phyloP scores from a whole-genome alignment of 768 basidiomycete genomes.

The Termitomyces sp. region DNA sequence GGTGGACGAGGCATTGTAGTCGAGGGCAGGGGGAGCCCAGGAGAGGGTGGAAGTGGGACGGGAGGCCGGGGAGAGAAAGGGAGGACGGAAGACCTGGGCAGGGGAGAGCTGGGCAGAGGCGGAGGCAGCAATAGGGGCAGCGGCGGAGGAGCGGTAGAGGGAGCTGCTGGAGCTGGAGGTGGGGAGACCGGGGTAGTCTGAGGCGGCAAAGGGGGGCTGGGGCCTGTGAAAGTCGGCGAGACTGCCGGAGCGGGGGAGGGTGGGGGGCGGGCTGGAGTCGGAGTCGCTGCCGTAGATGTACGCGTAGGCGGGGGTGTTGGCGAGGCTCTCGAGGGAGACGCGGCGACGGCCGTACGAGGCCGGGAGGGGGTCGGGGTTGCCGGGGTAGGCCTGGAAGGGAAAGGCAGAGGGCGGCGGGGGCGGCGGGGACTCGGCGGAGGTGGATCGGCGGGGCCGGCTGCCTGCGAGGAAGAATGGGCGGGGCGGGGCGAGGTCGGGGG shows the following conservation, averaged over 20 bases:
- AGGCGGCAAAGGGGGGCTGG: conserved; percentile 10
- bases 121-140: conserved; percentile 30
- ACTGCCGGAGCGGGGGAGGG: conserved; percentile 18
- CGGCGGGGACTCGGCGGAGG: conserved; percentile 24
- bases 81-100: conserved; percentile 57
- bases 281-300: conserved; percentile 17
- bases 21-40: conserved; percentile 40
- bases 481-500: background rate
- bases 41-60: conserved; percentile 55
- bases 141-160: conserved; percentile 44
- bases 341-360: conserved; percentile 35
- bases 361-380: conserved; percentile 61
- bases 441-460: conserved; percentile 9
- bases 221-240: conserved; percentile 32
- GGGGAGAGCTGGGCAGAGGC: conserved; percentile 37
- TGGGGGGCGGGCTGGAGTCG: conserved; percentile 2
- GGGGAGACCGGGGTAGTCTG: background rate
- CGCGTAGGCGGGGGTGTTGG: conserved; percentile 16
- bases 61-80: conserved; percentile 68
- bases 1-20: conserved; percentile 19
- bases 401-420: conserved; percentile 30
- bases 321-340: conserved; percentile 40
- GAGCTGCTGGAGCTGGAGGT: conserved; percentile 21
- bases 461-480: conserved; percentile 1
- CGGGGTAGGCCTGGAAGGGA: conserved; percentile 61